phyloP scores from a whole-genome alignment of 805 yeast species.

The Monosporozyma unispora region DNA sequence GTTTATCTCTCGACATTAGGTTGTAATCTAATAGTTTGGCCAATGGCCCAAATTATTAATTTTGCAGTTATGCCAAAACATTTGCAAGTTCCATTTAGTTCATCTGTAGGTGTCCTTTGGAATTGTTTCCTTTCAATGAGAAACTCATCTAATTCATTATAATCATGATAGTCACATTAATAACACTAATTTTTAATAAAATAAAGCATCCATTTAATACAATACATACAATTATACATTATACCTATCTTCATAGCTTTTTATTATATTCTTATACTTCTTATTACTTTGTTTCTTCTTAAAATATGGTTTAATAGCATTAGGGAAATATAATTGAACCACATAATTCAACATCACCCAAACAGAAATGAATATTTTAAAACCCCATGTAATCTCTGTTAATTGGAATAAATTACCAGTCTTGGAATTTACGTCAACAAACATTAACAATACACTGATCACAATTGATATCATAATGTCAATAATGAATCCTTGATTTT shows the following conservation, averaged over 20 bases:
- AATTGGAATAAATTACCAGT: constrained; percentile 69
- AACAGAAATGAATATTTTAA: constrained; percentile 43
- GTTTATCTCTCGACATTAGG: constrained; percentile 61
- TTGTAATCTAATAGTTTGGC: constrained; percentile 71
- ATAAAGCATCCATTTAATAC: neutral
- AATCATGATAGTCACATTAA: neutral
- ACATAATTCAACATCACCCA: constrained; percentile 43
- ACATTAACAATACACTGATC: constrained; percentile 48
- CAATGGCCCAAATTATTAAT: constrained; percentile 69
- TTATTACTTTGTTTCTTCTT: constrained; percentile 33
- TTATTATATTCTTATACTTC: constrained; percentile 29
- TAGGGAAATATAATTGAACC: constrained; percentile 29
- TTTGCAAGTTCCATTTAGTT: constrained; percentile 85
- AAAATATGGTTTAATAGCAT: constrained; percentile 24
- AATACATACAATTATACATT: too few species aligned
- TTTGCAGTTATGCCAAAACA: constrained; percentile 59
- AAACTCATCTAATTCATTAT: constrained; percentile 41
- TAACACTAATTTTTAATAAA: neutral
- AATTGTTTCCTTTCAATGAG: constrained; percentile 83
- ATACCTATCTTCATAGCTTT: constrained; percentile 6
- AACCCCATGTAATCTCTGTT: constrained; percentile 45
- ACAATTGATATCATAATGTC: constrained; percentile 46
- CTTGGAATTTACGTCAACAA: constrained; percentile 40
- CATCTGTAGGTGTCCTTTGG: constrained; percentile 84
- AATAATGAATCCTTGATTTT: constrained; percentile 61